A percentile compares a stretch with the other conserved stretches of the same genome.
These are phyloP conservation scores for Arthrinium phaeospermum DNA, from an alignment of 2,329 filamentous ascomycete species.

Conservation along the genomic window DNA sequence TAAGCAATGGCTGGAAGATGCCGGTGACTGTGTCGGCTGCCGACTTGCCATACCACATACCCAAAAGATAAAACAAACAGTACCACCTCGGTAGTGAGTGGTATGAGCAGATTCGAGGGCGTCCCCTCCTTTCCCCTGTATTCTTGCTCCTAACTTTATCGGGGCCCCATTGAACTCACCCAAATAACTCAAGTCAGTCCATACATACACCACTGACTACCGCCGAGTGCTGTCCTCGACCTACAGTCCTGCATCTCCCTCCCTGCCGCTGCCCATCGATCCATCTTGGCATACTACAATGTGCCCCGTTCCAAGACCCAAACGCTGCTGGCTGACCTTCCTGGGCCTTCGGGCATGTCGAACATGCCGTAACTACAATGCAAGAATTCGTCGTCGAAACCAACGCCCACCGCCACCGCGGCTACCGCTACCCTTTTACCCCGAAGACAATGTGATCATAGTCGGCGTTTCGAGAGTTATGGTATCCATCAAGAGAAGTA, in stretches of 20 bases:
- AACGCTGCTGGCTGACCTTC: background rate
- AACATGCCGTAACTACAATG: background rate
- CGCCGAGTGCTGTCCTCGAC: no score
- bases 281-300: background rate
- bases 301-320: background rate
- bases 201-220: background rate
- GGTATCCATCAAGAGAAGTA: background rate
- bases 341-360: background rate
- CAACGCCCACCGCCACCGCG: background rate
- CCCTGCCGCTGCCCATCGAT: no score
- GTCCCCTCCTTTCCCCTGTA: no score
- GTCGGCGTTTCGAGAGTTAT: background rate
- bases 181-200: background rate
- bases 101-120: background rate
- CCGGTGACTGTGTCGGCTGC: background rate
- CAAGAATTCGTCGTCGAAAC: background rate
- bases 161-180: no score
- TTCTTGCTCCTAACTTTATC: background rate
- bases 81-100: background rate
- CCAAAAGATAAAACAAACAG: background rate
- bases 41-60: background rate
- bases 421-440: background rate
- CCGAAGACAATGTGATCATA: background rate
- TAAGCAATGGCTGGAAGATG: no score
- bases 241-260: no score